phyloP scores from a whole-genome alignment of 371 early-diverging fungal genomes.

The Mortierella sp. region DNA sequence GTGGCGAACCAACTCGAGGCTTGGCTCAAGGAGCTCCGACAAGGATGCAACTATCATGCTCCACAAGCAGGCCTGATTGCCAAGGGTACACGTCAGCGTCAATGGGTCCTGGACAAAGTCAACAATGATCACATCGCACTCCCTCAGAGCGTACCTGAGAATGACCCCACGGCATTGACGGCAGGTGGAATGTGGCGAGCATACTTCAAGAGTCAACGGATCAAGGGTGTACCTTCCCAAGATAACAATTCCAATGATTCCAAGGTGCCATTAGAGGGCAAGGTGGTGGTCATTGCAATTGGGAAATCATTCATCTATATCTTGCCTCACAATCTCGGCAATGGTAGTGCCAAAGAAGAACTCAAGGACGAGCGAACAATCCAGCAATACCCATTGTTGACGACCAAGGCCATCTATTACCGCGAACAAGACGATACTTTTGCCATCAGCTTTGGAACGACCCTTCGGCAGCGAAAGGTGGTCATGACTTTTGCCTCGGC shows the following conservation, averaged over 20 bases:
- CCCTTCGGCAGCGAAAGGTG: constrained; percentile 40
- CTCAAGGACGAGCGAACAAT: constrained; percentile 43
- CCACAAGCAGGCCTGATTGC: constrained; percentile 31
- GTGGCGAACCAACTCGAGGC: constrained; percentile 20
- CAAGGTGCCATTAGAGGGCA: constrained; percentile 40
- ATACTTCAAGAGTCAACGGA: constrained; percentile 34
- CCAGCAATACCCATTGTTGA: constrained; percentile 40
- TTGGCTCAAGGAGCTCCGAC: constrained; percentile 38
- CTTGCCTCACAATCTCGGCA: constrained; percentile 46
- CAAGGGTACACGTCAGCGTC: constrained; percentile 43
- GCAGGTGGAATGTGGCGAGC: constrained; percentile 52
- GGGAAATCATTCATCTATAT: constrained; percentile 39
- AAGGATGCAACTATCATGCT: constrained; percentile 44
- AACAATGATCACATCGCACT: constrained; percentile 34
- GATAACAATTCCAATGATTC: constrained; percentile 14
- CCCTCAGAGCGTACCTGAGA: constrained; percentile 39
- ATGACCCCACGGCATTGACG: constrained; percentile 36
- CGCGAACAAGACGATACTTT: constrained; percentile 38
- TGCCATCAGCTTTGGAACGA: constrained; percentile 35
- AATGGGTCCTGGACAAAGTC: constrained; percentile 42
- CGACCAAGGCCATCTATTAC: constrained; percentile 34
- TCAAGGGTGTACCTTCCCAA: constrained; percentile 27
- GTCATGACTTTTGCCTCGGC: constrained; percentile 43
- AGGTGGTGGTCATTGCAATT: constrained; percentile 37
- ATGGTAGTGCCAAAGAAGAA: constrained; percentile 42